Base-by-base conservation (phyloP, 1,284 basidiomycete genomes). In the Microbotryum silenes-acaulis region DNA sequence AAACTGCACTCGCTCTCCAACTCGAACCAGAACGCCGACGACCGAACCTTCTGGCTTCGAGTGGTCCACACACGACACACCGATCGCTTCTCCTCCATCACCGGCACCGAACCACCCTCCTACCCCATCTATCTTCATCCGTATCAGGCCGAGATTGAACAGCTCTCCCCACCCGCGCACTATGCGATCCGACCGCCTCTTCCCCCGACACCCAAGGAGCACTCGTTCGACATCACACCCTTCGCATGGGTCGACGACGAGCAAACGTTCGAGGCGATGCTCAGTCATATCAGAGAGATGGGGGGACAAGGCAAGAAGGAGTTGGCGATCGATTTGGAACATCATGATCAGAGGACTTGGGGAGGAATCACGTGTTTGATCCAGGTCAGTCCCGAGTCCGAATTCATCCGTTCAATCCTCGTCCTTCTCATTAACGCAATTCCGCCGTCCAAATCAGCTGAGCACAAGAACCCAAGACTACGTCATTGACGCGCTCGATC, bases 241-340 rank as follows among this genome's bases (percentile, higher is more conserved):
- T 86, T 90, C 71, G 82, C 81, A 42, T 92, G 85, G 81, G 81
- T 97, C 10, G 81, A 84, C 10, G 86, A 84, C 4, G 72, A 78
- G 0, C 76, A 77, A 14, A 77, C 78, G 16, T 79, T 96, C 47
- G 75, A 81, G 4, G 72, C 70, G 23, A 85, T 96, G 81, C 78
- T 90, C 5, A 80, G 81, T n/a, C 74, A 76, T 55, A 68, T 76
- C 27, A 57, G 65, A n/a, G 79, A 81, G 59, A 79, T 93, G 20
- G 81, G 82, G 46, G 73, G 76, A 14, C 65, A 63, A 6, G 70
- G 69, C 14, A 82, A 81, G n/a, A 78, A 77, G 50, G 92, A 96
- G 75, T 85, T 98, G 57, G 94, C 94, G 1, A 81, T 98, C 46
- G 94, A 98, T 75, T 79, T 98, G 51, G 94, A 98, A 75, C 88